Evolutionary conservation across 23 red algal genomes (phyloP), one percentile per base, ranked within the genome.

Genomic region (Gracilaria caudata): DNA sequence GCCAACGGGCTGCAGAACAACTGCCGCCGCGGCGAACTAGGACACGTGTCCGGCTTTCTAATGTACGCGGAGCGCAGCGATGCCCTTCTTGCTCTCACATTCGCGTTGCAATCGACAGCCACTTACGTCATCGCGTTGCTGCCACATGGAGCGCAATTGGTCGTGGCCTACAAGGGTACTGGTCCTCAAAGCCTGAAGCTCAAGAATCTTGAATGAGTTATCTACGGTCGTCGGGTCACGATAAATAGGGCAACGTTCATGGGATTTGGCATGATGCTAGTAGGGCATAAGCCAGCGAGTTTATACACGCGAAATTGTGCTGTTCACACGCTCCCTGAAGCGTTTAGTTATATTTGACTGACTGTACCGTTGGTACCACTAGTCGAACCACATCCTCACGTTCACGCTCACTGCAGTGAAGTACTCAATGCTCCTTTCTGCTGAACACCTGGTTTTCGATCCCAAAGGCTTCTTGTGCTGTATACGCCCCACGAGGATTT

Each of bases 1-100:
- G 23, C 61, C 61, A 66, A 66, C 61, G 61, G 61, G 61, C 61
- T 66, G 61, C 54, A n/a, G 54, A 10, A 16, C 57, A 61, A 61
- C 23, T 61, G 57, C 57, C 9, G 23, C n/a, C n/a, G 25, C 24
- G 1, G 61, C 61, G 32, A 35, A 0, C 25, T 6, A 10, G 61
- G 30, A 66, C 61, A 66, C 61, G 61, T 66, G 61, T 66, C 61
- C 30, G 30, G 0, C 8, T 66, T 8, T 37, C 14, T 36, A 53
- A 53, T 9, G 49, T 9, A 13, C 49, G 49, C 12, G 7, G 6
- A 9, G 49, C 6, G 1, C 49, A 16, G 12, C 49, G 14, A 53
- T 7, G 13, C 49, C 49, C 49, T n/a, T n/a, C n/a, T n/a, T n/a
- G n/a, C n/a, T n/a, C n/a, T n/a, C n/a, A n/a, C n/a, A n/a, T 16